These are phyloP conservation scores for Starmerella roubikii DNA, from an alignment of 805 yeast species.

Conservation along the genomic window DNA sequence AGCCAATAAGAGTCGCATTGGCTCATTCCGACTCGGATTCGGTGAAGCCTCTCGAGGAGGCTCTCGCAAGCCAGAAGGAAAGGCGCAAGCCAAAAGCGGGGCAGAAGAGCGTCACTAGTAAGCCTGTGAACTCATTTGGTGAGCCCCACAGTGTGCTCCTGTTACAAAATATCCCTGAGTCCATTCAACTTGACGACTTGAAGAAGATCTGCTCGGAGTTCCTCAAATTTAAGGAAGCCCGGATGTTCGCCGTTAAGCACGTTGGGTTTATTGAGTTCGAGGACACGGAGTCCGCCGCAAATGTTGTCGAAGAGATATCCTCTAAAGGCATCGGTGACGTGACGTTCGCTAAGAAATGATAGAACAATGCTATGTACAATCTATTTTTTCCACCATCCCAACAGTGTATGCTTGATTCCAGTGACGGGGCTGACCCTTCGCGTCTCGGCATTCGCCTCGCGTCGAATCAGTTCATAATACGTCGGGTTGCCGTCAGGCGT, in stretches of 20 bases:
- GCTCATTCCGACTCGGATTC: constrained; percentile 12
- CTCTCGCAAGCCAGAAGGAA: not conserved
- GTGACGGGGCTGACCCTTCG: constrained; percentile 47
- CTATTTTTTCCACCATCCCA: constrained; percentile 36
- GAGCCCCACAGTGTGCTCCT: constrained; percentile 54
- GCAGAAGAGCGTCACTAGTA: not conserved
- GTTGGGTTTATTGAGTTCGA: constrained; percentile 74
- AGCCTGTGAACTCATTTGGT: constrained; percentile 2
- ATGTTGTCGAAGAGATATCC: constrained; percentile 3
- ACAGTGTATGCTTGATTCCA: constrained; percentile 60
- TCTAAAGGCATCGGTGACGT: constrained; percentile 6
- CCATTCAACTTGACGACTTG: constrained; percentile 31
- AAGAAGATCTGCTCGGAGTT: constrained; percentile 34
- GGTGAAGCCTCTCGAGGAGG: constrained; percentile 26
- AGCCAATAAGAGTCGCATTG: constrained; percentile 33
- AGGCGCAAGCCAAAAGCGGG: too few relatives aligned
- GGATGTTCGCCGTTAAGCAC: constrained; percentile 51
- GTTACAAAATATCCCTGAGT: constrained; percentile 47
- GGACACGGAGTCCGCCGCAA: constrained; percentile 10
- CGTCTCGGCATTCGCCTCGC: constrained; percentile 47
- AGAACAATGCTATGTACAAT: not conserved
- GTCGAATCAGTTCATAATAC: constrained; percentile 57
- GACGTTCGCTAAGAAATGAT: constrained; percentile 17
- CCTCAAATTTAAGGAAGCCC: constrained; percentile 52
- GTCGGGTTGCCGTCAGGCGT: constrained; percentile 76